Evolutionary conservation across 441 rosid genomes (phyloP).

Genomic region (Breynia disticha): DNA sequence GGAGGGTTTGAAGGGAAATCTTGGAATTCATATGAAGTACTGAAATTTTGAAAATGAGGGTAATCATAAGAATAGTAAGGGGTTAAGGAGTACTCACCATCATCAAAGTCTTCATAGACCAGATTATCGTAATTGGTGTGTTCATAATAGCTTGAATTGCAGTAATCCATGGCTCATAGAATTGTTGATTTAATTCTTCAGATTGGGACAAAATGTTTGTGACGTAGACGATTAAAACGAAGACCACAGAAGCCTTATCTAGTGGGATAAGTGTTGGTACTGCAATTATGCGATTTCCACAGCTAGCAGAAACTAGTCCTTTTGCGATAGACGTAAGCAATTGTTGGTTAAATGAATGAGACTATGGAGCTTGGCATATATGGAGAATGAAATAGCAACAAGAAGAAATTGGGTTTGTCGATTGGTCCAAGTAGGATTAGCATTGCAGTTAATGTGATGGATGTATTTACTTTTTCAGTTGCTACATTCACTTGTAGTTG

Average conservation of each 20-base stretch:
- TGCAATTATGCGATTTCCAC: not conserved
- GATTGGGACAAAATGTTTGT: not conserved
- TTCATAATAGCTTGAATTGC: slow-evolving; percentile 17
- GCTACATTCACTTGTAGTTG: no score
- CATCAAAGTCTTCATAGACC: slow-evolving; percentile 18
- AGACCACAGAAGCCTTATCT: slow-evolving; percentile 2
- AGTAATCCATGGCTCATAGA: slow-evolving; percentile 1
- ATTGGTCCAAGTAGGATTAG: no score
- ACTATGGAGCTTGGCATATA: no score
- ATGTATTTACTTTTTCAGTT: no score
- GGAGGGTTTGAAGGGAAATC: slow-evolving; percentile 1
- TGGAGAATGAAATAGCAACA: no score
- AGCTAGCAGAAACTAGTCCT: slow-evolving; percentile 2
- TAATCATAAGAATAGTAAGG: slow-evolving; percentile 14
- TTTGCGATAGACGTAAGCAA: not conserved
- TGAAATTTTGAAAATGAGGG: slow-evolving; percentile 10
- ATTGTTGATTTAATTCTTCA: no score
- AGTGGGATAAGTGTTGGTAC: not conserved
- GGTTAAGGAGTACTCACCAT: slow-evolving; percentile 19
- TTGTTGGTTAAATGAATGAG: no score
- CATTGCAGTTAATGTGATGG: no score
- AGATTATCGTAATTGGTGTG: slow-evolving; percentile 1
- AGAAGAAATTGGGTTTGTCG: no score
- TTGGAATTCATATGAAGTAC: slow-evolving; percentile 6
- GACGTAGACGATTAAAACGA: not conserved